phyloP scores from a whole-genome alignment of 139 green algal genomes.

The Auxenochlorella protothecoides region DNA sequence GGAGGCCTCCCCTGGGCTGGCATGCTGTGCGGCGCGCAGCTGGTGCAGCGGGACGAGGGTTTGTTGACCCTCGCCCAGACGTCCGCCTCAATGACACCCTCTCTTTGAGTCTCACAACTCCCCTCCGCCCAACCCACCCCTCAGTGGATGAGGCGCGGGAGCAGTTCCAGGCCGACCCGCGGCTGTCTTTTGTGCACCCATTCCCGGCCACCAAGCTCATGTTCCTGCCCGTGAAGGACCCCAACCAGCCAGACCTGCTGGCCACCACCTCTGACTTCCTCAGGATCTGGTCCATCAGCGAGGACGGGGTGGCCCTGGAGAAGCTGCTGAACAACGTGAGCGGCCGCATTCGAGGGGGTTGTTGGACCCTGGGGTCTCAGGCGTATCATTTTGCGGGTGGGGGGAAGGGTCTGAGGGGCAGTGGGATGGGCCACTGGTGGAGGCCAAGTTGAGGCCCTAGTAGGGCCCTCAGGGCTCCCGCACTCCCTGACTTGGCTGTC shows the following conservation, averaged over 20 bases:
- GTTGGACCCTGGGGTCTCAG: no score
- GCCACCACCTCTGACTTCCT: constrained; percentile 86
- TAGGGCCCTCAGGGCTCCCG: no score
- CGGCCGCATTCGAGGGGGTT: neutral
- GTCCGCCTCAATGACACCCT: no score
- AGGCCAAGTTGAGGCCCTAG: no score
- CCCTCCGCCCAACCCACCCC: no score
- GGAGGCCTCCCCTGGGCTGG: neutral
- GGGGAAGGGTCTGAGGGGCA: no score
- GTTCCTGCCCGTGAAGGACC: constrained; percentile 72
- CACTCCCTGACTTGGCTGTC: no score
- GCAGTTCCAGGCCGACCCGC: constrained; percentile 46
- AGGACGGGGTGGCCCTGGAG: constrained; percentile 62
- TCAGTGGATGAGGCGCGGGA: constrained; percentile 74
- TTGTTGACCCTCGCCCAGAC: no score
- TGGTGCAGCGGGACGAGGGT: neutral
- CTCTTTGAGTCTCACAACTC: no score
- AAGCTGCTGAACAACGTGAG: constrained; percentile 69
- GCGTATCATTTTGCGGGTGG: no score
- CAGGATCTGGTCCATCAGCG: constrained; percentile 75
- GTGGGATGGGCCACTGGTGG: no score
- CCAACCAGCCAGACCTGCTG: constrained; percentile 68
- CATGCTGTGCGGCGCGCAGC: neutral
- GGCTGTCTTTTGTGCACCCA: constrained; percentile 69
- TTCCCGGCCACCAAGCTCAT: constrained; percentile 92